Conservation (phyloP, 148 eudicot species). For the Drosera capensis region DNA sequence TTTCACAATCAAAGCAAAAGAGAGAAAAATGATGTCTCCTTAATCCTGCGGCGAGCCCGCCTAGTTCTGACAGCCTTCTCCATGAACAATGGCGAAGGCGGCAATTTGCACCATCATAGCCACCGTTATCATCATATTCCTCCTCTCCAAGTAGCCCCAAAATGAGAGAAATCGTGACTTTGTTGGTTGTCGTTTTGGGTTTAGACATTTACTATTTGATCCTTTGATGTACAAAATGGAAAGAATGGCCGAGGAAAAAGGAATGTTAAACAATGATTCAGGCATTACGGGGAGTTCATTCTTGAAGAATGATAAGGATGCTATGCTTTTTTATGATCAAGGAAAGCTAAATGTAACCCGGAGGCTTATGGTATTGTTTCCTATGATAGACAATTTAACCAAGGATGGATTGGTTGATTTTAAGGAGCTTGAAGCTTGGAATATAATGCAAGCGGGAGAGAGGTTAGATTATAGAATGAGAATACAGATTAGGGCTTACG, state of each 20-base stretch:
- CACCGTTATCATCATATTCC: constrained; percentile 22
- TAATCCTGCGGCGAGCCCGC: not conserved
- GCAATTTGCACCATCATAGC: constrained; percentile 13
- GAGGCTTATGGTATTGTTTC: constrained; percentile 26
- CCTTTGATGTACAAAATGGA: constrained; percentile 17
- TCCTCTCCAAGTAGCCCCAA: constrained; percentile 1
- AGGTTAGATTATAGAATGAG: constrained; percentile 15
- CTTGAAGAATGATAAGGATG: too few relatives aligned
- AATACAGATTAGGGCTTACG: constrained; percentile 11
- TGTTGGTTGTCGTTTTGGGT: constrained; percentile 13
- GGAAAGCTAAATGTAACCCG: constrained; percentile 25
- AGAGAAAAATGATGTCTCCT: not conserved
- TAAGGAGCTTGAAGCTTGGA: constrained; percentile 30
- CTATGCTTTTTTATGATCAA: constrained; percentile 19
- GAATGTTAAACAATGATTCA: not conserved
- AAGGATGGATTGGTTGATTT: constrained; percentile 24
- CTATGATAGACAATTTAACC: constrained; percentile 18
- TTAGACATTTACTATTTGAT: constrained; percentile 17
- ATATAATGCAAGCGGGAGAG: constrained; percentile 19
- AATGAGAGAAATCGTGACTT: not conserved
- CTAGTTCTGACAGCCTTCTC: not conserved
- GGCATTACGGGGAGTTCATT: too few relatives aligned
- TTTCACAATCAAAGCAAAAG: not conserved
- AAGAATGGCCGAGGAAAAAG: constrained; percentile 8
- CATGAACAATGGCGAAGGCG: constrained; percentile 24